A percentile compares a stretch with the other conserved stretches of the same genome.
Evolutionary conservation across 257 asterid genomes (phyloP).

Genomic region (Ligustrum vulgare): DNA sequence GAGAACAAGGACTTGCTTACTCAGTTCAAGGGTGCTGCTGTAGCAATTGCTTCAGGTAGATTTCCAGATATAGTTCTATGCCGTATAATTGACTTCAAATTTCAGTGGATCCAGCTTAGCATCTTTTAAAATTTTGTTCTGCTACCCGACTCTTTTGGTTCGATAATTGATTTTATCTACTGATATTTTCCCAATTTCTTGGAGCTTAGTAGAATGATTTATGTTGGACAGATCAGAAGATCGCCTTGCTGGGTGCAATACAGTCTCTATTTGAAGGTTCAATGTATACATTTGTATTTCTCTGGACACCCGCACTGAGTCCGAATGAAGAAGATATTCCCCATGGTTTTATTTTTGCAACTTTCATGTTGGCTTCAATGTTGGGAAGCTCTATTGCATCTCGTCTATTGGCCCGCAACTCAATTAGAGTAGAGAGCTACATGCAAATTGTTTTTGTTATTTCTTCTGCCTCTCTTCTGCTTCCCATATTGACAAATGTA

Average conservation of each 20-base stretch:
- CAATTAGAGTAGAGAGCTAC: conserved; percentile 78
- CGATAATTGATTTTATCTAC: not conserved
- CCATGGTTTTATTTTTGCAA: conserved; percentile 92
- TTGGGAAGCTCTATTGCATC: conserved; percentile 92
- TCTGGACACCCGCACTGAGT: conserved; percentile 97
- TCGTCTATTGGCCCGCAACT: conserved; percentile 76
- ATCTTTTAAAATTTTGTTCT: not conserved
- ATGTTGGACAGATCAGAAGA: conserved; percentile 77
- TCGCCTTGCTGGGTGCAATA: conserved; percentile 91
- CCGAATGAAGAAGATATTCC: conserved; percentile 92
- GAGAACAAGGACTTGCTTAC: conserved; percentile 82
- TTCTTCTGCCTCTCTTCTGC: conserved; percentile 78
- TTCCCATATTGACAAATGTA: conserved; percentile 76
- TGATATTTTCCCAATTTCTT: conserved; percentile 11
- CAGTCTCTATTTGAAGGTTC: conserved; percentile 96
- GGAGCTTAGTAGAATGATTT: conserved; percentile 22
- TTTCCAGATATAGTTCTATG: not conserved
- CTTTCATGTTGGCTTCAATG: conserved; percentile 95
- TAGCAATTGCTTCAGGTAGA: conserved; percentile 92
- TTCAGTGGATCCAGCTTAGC: not conserved
- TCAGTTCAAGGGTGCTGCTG: conserved; percentile 87
- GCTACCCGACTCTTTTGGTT: not conserved
- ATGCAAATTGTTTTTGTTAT: conserved; percentile 82
- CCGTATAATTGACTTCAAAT: not conserved
- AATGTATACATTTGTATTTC: conserved; percentile 92